A percentile compares a stretch with the other conserved stretches of the same genome.
phyloP scores from a whole-genome alignment of 768 basidiomycete genomes.

The Leccinum obscurum region DNA sequence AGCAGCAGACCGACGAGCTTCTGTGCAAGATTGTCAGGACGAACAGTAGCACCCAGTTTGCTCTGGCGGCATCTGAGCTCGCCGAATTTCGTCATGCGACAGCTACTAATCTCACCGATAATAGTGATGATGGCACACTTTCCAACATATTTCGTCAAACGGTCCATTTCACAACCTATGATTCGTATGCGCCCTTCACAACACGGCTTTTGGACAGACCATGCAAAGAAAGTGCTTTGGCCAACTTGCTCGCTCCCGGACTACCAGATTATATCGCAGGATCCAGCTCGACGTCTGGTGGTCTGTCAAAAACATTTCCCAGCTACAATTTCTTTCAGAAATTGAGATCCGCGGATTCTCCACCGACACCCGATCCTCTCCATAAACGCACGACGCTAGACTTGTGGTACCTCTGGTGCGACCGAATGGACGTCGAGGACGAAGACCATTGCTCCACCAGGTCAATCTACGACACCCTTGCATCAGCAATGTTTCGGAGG shows the following conservation, averaged over 20 bases:
- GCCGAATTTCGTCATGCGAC: slow-evolving; percentile 2
- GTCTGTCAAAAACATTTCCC: slow-evolving; percentile 12
- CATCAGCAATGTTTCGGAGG: not conserved
- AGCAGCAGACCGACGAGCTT: not conserved
- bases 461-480: not conserved
- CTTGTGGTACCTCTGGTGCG: not conserved
- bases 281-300: slow-evolving; percentile 23
- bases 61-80: slow-evolving; percentile 8
- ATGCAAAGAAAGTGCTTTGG: slow-evolving; percentile 2
- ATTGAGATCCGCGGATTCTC: not conserved
- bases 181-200: slow-evolving; percentile 16
- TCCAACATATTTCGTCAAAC: slow-evolving; percentile 11
- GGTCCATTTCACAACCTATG: slow-evolving; percentile 18
- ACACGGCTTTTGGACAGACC: slow-evolving; percentile 9
- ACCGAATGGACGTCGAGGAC: not conserved
- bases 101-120: not conserved
- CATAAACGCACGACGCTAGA: slow-evolving; percentile 8
- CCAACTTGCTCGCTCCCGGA: slow-evolving; percentile 18
- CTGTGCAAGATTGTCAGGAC: not conserved
- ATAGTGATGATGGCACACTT: not conserved
- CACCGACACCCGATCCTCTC: not conserved
- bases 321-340: slow-evolving; percentile 5
- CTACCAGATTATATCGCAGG: slow-evolving; percentile 18
- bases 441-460: not conserved
- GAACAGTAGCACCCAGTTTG: slow-evolving; percentile 8